A percentile compares a stretch with the other conserved stretches of the same genome.
These are phyloP conservation scores for Falciphora oryzae DNA, from an alignment of 2,329 filamentous ascomycete species.

Conservation along the genomic window DNA sequence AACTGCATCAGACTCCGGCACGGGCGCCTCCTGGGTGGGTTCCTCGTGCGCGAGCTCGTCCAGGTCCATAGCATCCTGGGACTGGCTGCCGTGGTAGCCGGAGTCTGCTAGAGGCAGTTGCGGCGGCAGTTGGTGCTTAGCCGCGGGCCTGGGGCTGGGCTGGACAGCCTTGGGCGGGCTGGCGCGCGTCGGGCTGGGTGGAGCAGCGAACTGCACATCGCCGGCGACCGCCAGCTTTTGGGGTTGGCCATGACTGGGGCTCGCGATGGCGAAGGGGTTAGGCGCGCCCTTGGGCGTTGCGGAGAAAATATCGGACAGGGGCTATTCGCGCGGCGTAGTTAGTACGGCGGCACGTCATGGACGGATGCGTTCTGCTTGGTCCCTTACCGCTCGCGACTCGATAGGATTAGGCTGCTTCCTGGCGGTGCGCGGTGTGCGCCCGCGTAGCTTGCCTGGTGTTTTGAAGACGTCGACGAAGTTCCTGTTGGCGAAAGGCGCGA, in stretches of 20 bases:
- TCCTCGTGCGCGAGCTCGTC: constrained; percentile 23
- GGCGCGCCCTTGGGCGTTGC: constrained; percentile 47
- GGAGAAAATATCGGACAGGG: constrained; percentile 54
- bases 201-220: constrained; percentile 32
- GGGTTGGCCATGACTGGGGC: constrained; percentile 43
- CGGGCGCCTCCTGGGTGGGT: constrained; percentile 3
- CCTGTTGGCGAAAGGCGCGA: constrained; percentile 38
- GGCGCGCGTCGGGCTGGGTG: constrained; percentile 25
- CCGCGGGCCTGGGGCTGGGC: constrained; percentile 26
- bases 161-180: constrained; percentile 27
- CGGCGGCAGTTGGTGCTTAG: constrained; percentile 23
- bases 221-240: constrained; percentile 55
- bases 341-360: constrained; percentile 14
- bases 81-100: constrained; percentile 66
- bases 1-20: not conserved
- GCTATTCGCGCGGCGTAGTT: constrained; percentile 35
- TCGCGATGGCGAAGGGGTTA: constrained; percentile 47
- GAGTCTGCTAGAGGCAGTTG: constrained; percentile 49
- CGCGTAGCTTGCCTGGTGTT: constrained; percentile 76
- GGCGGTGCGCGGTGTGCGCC: constrained; percentile 70
- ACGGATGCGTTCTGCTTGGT: not conserved
- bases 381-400: constrained; percentile 59
- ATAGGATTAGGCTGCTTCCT: constrained; percentile 48
- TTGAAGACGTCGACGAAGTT: constrained; percentile 96
- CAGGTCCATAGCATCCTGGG: constrained; percentile 43